These are phyloP conservation scores for Myxozyma mucilagina DNA, from an alignment of 805 yeast species.

Conservation along the genomic window DNA sequence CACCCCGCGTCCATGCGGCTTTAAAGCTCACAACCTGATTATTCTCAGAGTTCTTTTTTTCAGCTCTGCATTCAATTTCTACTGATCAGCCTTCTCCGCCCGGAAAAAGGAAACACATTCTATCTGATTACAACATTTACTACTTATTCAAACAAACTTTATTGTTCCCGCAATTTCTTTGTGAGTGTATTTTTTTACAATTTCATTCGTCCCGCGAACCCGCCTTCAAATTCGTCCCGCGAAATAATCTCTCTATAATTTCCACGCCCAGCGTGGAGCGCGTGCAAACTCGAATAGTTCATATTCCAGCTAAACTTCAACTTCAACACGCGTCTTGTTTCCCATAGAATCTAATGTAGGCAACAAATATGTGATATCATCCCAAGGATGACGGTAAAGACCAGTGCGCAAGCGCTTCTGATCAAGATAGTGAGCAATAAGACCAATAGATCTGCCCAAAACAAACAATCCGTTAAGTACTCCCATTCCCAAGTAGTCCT, in stretches of 20 bases:
- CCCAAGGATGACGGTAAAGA: constrained; percentile 52
- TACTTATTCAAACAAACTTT: background rate
- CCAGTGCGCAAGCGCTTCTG: constrained; percentile 52
- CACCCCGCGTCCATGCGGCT: background rate
- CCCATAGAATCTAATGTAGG: constrained; percentile 25
- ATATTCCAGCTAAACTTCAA: constrained; percentile 7
- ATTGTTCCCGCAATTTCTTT: background rate
- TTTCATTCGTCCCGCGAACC: constrained; percentile 1
- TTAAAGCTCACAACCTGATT: no score
- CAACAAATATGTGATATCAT: constrained; percentile 46
- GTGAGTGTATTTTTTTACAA: background rate
- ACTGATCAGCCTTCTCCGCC: no score
- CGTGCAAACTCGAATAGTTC: background rate
- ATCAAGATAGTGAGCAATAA: constrained; percentile 50
- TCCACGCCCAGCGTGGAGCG: constrained; percentile 4
- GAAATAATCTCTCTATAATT: background rate
- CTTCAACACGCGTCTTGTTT: constrained; percentile 23
- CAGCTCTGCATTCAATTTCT: no score
- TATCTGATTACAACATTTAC: no score
- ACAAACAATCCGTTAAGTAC: constrained; percentile 51
- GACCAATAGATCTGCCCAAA: constrained; percentile 49
- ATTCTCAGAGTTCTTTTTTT: no score
- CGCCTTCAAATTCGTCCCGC: constrained; percentile 9
- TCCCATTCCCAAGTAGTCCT: constrained; percentile 48
- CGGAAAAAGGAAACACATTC: no score